Base-by-base conservation (phyloP, 2,329 filamentous ascomycete species). In the Ophiostoma triangulosporum region DNA sequence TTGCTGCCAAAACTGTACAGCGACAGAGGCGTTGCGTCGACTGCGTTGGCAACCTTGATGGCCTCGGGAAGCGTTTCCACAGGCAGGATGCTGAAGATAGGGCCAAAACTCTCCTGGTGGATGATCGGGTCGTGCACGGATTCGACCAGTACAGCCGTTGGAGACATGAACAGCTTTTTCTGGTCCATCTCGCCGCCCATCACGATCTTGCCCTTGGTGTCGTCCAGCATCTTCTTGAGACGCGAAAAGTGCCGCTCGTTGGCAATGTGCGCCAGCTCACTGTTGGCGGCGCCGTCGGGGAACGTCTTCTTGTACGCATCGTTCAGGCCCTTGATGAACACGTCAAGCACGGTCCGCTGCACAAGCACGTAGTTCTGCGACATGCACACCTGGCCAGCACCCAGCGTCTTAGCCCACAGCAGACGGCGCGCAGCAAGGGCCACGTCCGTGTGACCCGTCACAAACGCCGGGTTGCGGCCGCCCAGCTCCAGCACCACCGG, bases 301-400 rank as follows among this genome's bases (percentile, higher is more conserved):
- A 88, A 95, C 72, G 94, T 95, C 54, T 86, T 78, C 51, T 80
- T 76, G 63, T 86, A 76, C 7, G 81, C 78, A 45, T 74, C 75
- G 64, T 86, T 84, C 62, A 97, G 76, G 63, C 86, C 80, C 52
- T 80, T 74, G 58, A 97, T 71, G 61, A 97, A 88, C 27, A 76
- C 71, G 14, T 81, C 74, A 27, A 91, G 70, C 4, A 91, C 74
- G 46, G 81, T 78, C 60, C 80, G 81, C 65, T 97, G 88, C 27
- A 95, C 80, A 51, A 96, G 75, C 51, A 87, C 83, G 69, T 95
- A 96, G 73, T 97, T 96, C 64, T 96, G 89, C 26, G 84, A 88
- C 58, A 96, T 78, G 67, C 93, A 98, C 59, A 96, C 77, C 69
- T 98, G 93, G 24, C 93, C 93, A 4, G 86, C 85, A 65, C 93